Base-by-base conservation (phyloP, 441 rosid species). In the Corymbia citriodora region DNA sequence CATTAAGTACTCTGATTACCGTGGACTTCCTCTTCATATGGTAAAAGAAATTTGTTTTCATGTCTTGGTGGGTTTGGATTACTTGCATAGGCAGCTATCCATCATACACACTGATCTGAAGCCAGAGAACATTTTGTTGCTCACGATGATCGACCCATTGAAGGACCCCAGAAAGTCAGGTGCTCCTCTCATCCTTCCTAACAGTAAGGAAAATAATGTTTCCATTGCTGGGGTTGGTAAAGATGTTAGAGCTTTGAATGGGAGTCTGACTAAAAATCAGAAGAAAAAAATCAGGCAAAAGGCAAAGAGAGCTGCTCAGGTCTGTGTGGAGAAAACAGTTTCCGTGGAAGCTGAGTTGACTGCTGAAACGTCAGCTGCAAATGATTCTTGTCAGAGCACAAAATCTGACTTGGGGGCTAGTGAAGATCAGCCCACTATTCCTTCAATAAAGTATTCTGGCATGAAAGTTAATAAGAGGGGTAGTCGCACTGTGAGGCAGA, bases 101-200 rank as follows among this genome's bases (percentile, higher is more conserved):
- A 90, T 90, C 89, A 90, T 90, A 87, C 91, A 90, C 68, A 90
- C 91, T 55, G 91, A 90, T 74, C 57, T 90, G 87, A 90, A 90
- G 89, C 91, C 91, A 10, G 91, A 90, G 86, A 90, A 90, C 88
- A 87, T 90, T 87, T 90, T 90, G 91, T 29, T 87, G 52, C 57
- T 87, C 55, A 55, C 87, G 31, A 87, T 55, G 68, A 87, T 90
- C 2, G 91, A 90, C 87, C 91, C 91, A 3, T 52, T 61, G 87
- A 90, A 87, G 72, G 91, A 90, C 55, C 89, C 91, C 17, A 79
- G 87, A 48, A 90, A 55, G 87, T 61, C 91, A 5, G 91, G 89
- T 17, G 45, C 48, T 54, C 55, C 91, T 74, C 59, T 65, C 19
- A 18, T 90, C 88, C 91, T 65, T 87, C 70, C 88, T 7, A 68